Evolutionary conservation across 176 grass and related monocot species (phyloP).

Genomic region (Eragrostis nindensis): DNA sequence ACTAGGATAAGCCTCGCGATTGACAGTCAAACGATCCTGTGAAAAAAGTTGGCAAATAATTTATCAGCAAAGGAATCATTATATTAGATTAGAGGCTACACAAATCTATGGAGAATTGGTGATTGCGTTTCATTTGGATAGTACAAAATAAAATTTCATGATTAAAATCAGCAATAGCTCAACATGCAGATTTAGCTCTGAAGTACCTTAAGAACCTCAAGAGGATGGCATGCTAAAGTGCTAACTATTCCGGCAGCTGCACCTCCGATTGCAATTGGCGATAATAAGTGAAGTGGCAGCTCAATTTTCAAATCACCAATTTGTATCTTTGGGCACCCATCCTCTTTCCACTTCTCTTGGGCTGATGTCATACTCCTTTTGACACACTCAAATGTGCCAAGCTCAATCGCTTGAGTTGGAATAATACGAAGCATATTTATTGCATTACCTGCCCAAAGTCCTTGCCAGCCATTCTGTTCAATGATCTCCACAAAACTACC

Average conservation of each 20-base stretch:
- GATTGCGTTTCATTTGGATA: not conserved
- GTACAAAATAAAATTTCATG: conserved; percentile 2
- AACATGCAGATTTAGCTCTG: not conserved
- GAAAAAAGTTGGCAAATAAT: not conserved
- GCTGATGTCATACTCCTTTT: conserved; percentile 61
- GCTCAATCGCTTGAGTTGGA: conserved; percentile 79
- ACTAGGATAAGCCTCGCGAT: conserved; percentile 64
- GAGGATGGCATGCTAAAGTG: conserved; percentile 82
- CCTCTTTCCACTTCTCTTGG: conserved; percentile 65
- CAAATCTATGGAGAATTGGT: not conserved
- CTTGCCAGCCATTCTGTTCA: conserved; percentile 71
- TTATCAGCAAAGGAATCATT: conserved; percentile 3
- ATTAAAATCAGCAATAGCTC: conserved; percentile 6
- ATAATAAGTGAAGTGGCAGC: conserved; percentile 55
- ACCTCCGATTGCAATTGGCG: conserved; percentile 68
- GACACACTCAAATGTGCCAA: conserved; percentile 75
- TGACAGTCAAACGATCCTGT: conserved; percentile 80
- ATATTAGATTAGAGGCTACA: conserved; percentile 10
- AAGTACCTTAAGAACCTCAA: conserved; percentile 88
- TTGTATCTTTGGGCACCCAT: conserved; percentile 61
- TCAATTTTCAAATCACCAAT: conserved; percentile 62
- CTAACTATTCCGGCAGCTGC: conserved; percentile 75
- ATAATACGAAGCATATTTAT: conserved; percentile 85
- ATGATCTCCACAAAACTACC: conserved; percentile 71
- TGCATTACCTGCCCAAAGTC: conserved; percentile 83